Evolutionary conservation across 1,139 yeast species (phyloP).

Genomic region (Yamadazyma diddensiae): DNA sequence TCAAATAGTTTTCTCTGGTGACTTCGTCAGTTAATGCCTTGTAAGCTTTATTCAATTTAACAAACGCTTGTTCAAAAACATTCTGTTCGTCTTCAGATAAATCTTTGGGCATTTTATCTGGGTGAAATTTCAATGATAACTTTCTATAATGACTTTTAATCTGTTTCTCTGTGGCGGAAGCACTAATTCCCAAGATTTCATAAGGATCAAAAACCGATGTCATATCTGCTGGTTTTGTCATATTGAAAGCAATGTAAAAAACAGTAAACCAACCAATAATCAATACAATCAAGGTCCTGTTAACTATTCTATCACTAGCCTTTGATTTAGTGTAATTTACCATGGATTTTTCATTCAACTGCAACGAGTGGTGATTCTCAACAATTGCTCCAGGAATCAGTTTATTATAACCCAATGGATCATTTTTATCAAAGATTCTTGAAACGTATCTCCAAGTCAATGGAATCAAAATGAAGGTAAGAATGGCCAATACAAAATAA

Average conservation of each 20-base stretch:
- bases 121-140: constrained; percentile 84
- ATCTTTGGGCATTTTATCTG: constrained; percentile 81
- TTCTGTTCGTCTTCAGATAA: constrained; percentile 57
- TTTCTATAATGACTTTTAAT: constrained; percentile 83
- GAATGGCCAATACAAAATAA: constrained; percentile 75
- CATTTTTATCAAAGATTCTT: constrained; percentile 20
- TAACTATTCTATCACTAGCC: constrained; percentile 39
- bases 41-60: constrained; percentile 86
- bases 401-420: constrained; percentile 23
- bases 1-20: constrained; percentile 75
- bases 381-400: constrained; percentile 32
- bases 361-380: constrained; percentile 26
- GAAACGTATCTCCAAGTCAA: constrained; percentile 51
- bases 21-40: constrained; percentile 91
- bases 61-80: constrained; percentile 71
- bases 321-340: constrained; percentile 37
- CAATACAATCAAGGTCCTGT: constrained; percentile 44
- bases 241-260: constrained; percentile 43
- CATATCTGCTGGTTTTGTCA: constrained; percentile 49
- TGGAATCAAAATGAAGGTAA: constrained; percentile 63
- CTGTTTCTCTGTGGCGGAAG: constrained; percentile 67
- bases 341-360: constrained; percentile 37
- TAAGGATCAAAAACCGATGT: constrained; percentile 79
- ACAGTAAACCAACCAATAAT: constrained; percentile 69
- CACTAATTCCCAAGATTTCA: constrained; percentile 72